phyloP scores from a whole-genome alignment of 177 flowering plant species.

The Vitis hybrid region DNA sequence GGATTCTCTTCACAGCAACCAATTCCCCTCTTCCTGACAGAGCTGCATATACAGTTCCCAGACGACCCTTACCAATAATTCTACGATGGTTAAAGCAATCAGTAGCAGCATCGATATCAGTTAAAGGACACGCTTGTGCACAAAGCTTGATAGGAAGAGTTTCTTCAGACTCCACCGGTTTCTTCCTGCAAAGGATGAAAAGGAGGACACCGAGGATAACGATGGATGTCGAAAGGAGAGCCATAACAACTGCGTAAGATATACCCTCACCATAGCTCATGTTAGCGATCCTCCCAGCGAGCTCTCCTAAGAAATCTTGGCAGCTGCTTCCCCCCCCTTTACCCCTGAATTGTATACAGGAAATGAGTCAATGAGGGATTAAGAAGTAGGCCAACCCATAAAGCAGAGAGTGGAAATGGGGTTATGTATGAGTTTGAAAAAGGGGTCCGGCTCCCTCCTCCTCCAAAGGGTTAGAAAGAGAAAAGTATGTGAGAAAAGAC shows the following conservation, averaged over 20 bases:
- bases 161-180: slow-evolving; percentile 30
- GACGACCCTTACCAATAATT: slow-evolving; percentile 60
- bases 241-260: slow-evolving; percentile 30
- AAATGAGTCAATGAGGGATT: neutral
- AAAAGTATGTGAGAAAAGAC: neutral
- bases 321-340: too few species aligned
- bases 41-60: slow-evolving; percentile 67
- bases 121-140: slow-evolving; percentile 36
- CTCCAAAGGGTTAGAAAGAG: neutral
- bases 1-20: slow-evolving; percentile 61
- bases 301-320: too few species aligned
- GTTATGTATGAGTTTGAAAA: slow-evolving; percentile 4
- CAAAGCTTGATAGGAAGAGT: slow-evolving; percentile 21
- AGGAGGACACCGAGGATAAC: slow-evolving; percentile 35
- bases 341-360: too few species aligned
- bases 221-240: slow-evolving; percentile 27
- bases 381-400: neutral
- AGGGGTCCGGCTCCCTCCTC: neutral
- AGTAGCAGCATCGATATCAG: slow-evolving; percentile 60
- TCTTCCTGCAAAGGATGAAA: slow-evolving; percentile 33
- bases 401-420: slow-evolving; percentile 1
- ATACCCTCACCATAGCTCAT: slow-evolving; percentile 21
- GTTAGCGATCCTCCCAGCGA: neutral
- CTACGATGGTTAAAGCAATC: slow-evolving; percentile 60
- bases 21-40: slow-evolving; percentile 28